Percentiles rank a stretch among this genome's conserved stretches.
Evolutionary conservation across 352 stramenopile species (phyloP).

Genomic region (Globisporangium cystogenes): DNA sequence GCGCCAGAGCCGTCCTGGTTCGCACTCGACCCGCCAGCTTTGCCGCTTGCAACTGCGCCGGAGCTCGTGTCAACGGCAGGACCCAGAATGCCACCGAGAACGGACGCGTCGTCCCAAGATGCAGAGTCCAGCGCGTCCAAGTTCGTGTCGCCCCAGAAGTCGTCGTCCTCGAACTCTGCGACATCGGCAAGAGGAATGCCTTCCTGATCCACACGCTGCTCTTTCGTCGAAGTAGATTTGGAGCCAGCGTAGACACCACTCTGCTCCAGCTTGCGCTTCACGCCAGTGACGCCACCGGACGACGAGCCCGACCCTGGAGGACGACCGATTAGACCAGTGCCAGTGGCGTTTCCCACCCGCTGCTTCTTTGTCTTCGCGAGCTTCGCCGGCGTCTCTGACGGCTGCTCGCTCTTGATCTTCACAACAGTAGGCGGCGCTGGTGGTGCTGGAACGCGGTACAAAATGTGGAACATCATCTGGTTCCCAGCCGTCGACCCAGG

Average conservation of each 20-base stretch:
- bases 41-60: background rate
- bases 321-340: conserved; percentile 10
- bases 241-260: conserved; percentile 3
- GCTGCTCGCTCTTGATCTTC: conserved; percentile 28
- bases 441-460: conserved; percentile 59
- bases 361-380: conserved; percentile 62
- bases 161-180: conserved; percentile 75
- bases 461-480: conserved; percentile 55
- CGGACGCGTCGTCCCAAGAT: conserved; percentile 73
- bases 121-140: conserved; percentile 78
- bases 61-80: conserved; percentile 22
- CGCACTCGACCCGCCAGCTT: conserved; percentile 10
- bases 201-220: conserved; percentile 72
- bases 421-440: conserved; percentile 15
- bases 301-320: conserved; percentile 6
- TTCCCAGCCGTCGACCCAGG: conserved; percentile 16
- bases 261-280: conserved; percentile 73
- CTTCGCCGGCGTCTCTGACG: conserved; percentile 23
- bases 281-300: conserved; percentile 12
- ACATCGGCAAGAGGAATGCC: conserved; percentile 67
- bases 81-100: conserved; percentile 63
- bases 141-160: conserved; percentile 86
- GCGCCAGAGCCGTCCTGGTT: conserved; percentile 16
- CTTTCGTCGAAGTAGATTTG: conserved; percentile 33
- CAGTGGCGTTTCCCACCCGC: conserved; percentile 14